Percentiles rank a stretch among this genome's conserved stretches.
phyloP scores from a whole-genome alignment of 2,329 filamentous ascomycete genomes.

The Grosmannia serpens region DNA sequence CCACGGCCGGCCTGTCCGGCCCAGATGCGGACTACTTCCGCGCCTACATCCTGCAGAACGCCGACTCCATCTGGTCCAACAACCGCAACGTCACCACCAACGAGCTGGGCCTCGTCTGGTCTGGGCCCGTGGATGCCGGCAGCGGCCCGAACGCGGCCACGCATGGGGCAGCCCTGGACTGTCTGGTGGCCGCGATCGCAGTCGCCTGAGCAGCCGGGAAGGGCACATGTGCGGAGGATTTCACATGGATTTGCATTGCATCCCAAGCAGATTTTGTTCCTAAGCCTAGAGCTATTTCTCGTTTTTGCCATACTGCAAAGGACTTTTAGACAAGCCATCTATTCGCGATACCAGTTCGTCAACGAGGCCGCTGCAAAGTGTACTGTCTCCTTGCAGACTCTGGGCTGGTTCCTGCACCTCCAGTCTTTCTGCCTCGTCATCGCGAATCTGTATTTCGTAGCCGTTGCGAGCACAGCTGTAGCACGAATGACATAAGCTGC shows the following conservation, averaged over 20 bases:
- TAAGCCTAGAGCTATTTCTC: not conserved
- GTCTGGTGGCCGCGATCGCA: constrained; percentile 48
- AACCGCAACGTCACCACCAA: constrained; percentile 35
- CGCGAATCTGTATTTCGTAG: not conserved
- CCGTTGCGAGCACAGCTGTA: too few species aligned
- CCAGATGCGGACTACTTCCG: constrained; percentile 25
- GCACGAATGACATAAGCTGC: too few species aligned
- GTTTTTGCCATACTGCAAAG: not conserved
- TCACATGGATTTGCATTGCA: not conserved
- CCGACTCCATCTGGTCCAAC: constrained; percentile 52
- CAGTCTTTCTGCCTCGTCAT: not conserved
- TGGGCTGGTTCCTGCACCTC: too few species aligned
- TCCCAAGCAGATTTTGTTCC: not conserved
- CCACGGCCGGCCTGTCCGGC: constrained; percentile 34
- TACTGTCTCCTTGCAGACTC: too few species aligned
- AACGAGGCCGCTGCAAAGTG: too few species aligned
- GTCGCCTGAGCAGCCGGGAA: constrained; percentile 16
- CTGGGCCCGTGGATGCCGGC: constrained; percentile 37
- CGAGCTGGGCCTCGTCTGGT: constrained; percentile 52
- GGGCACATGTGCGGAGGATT: too few species aligned
- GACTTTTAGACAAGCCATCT: too few species aligned
- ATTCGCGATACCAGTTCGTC: too few species aligned
- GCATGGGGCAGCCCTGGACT: constrained; percentile 56
- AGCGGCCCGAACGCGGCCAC: constrained; percentile 39
- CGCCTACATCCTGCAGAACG: constrained; percentile 47